These are phyloP conservation scores for Alternaria solani DNA, from an alignment of 2,329 filamentous ascomycete genomes.

Conservation along the genomic window DNA sequence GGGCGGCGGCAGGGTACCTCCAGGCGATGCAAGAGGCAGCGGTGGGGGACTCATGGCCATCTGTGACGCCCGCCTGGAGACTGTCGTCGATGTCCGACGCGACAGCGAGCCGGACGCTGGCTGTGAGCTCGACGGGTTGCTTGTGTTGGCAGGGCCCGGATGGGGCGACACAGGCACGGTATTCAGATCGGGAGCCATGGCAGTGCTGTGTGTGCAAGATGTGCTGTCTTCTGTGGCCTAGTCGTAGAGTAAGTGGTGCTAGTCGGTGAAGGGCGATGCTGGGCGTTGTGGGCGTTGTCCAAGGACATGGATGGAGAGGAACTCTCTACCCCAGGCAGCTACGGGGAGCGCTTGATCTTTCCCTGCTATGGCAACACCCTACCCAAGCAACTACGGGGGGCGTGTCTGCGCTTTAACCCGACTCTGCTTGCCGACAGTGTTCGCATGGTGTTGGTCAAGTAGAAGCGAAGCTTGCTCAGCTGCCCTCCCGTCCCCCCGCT, in stretches of 20 bases:
- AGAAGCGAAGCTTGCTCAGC: constrained; percentile 15
- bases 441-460: constrained; percentile 25
- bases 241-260: background rate
- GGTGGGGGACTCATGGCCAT: constrained; percentile 58
- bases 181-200: constrained; percentile 61
- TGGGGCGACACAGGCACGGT: constrained; percentile 52
- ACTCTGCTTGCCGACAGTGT: constrained; percentile 17
- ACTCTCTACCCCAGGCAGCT: too few species aligned
- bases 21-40: constrained; percentile 51
- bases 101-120: constrained; percentile 39
- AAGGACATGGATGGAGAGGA: constrained; percentile 5
- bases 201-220: constrained; percentile 8
- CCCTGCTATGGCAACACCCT: too few species aligned
- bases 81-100: constrained; percentile 34
- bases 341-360: too few species aligned
- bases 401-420: constrained; percentile 11
- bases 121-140: constrained; percentile 27
- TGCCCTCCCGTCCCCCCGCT: constrained; percentile 28
- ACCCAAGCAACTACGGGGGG: background rate
- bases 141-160: constrained; percentile 22
- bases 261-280: constrained; percentile 16
- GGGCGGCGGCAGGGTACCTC: constrained; percentile 40
- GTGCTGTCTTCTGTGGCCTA: background rate
- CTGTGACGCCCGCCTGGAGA: constrained; percentile 51
- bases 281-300: constrained; percentile 5